Conservation (phyloP, 495 filamentous ascomycete genomes). For the Penicillium desertorum region DNA sequence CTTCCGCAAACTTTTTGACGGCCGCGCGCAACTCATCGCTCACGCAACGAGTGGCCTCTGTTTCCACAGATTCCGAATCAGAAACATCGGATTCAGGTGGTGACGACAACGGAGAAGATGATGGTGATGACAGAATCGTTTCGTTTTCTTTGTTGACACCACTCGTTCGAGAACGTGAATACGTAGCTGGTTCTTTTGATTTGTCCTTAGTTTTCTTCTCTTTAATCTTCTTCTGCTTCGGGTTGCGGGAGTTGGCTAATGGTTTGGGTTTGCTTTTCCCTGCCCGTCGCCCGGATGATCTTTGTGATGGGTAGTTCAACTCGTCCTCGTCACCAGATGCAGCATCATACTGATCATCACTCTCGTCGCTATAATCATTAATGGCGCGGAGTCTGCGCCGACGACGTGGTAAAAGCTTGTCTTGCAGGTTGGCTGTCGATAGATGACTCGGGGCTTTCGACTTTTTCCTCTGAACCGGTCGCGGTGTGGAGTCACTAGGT, state of each 20-base stretch:
- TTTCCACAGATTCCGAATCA: slow-evolving; percentile 25
- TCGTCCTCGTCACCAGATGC: slow-evolving; percentile 44
- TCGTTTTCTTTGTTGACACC: slow-evolving; percentile 36
- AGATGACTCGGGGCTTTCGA: slow-evolving; percentile 39
- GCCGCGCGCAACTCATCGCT: slow-evolving; percentile 43
- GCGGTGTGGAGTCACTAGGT: slow-evolving; percentile 13
- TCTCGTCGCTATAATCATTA: slow-evolving; percentile 30
- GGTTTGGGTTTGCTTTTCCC: slow-evolving; percentile 21
- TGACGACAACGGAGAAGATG: slow-evolving; percentile 45
- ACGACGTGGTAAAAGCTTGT: slow-evolving; percentile 47
- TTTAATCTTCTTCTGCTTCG: slow-evolving; percentile 15
- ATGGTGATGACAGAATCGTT: slow-evolving; percentile 30
- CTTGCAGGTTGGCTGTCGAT: slow-evolving; percentile 49
- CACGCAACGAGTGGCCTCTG: slow-evolving; percentile 19
- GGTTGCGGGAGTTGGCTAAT: slow-evolving; percentile 17
- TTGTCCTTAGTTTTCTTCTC: slow-evolving; percentile 7
- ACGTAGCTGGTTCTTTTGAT: slow-evolving; percentile 6
- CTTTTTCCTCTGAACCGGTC: slow-evolving; percentile 23
- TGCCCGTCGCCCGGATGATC: slow-evolving; percentile 25
- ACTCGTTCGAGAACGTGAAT: slow-evolving; percentile 17
- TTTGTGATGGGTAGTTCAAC: slow-evolving; percentile 32
- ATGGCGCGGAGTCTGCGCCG: slow-evolving; percentile 24
- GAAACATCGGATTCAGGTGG: slow-evolving; percentile 37
- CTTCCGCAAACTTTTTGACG: slow-evolving; percentile 60
- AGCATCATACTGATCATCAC: slow-evolving; percentile 36